Percentiles rank a stretch among this genome's conserved stretches.
Conservation (phyloP, 2,329 filamentous ascomycete species). For the Diaporthe longicolla region DNA sequence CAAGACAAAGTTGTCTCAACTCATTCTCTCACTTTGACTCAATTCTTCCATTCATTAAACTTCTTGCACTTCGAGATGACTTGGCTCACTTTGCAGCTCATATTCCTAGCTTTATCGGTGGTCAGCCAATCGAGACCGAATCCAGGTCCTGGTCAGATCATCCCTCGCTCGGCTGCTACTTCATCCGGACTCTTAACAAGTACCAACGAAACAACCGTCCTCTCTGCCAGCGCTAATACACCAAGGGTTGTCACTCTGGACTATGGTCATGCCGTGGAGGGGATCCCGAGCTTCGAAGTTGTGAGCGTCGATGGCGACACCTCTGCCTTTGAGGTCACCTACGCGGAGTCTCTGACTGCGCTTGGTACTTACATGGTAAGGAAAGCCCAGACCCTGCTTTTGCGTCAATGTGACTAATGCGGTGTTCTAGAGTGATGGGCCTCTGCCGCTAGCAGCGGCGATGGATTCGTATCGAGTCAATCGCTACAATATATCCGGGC, state of each 20-base stretch:
- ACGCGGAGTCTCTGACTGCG: background rate
- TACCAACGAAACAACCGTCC: background rate
- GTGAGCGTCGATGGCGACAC: background rate
- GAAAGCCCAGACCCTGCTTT: accelerated
- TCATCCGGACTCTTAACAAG: background rate
- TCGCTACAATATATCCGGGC: background rate
- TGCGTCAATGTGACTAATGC: accelerated
- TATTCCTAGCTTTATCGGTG: background rate
- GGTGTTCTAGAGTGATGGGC: background rate
- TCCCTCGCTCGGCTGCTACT: background rate
- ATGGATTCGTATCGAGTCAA: slow-evolving; percentile 18
- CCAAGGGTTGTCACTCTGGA: background rate
- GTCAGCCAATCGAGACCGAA: background rate
- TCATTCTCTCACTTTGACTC: background rate
- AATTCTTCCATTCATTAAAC: background rate
- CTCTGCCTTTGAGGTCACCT: background rate
- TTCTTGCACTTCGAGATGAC: background rate
- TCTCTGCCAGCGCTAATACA: background rate
- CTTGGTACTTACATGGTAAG: background rate
- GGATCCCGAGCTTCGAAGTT: background rate
- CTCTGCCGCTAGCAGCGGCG: background rate
- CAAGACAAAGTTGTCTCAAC: too few species aligned
- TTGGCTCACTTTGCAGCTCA: background rate
- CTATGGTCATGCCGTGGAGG: background rate
- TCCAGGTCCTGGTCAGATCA: background rate